Evolutionary conservation across 768 basidiomycete genomes (phyloP), one percentile per base, ranked within the genome.

Genomic region (Aureoboletus auriporus): DNA sequence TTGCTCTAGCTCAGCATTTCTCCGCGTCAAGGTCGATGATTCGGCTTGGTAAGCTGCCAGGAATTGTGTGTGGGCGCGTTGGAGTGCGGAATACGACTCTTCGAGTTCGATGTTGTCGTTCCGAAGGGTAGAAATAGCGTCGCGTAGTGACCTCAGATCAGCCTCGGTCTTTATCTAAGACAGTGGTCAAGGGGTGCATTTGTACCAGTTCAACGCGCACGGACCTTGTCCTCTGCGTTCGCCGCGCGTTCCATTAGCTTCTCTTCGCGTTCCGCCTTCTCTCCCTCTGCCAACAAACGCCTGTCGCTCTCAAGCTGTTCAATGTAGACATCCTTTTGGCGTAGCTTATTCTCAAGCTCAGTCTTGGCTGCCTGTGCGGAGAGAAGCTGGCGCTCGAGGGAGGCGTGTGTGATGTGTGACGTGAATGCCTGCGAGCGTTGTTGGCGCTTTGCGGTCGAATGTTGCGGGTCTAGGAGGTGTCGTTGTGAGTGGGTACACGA

Each of bases 301-400:
- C 87, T 69, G 59, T 91, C 89, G 14, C 77, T 70, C 57, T 89
- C 85, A 9, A 92, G 71, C 38, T 80, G 69, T 37, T 86, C 85
- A 26, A 90, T 75, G 20, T 69, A 62, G 1, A 73, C 54, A 3
- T 87, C 83, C 59, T 77, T 80, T 64, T 89, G 83, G 29, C 82
- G 72, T 4, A 89, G 68, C 61, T 82, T 83, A 11, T 76, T 74
- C 62, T 89, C 86, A 33, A 88, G 68, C 33, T 88, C 84, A 17
- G 77, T 65, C 53, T 81, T 82, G 6, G 78, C 70, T 0, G 82
- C 76, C 51, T 87, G 81, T 0, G 79, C 74, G 3, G 82, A 70
- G 8, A 80, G 67, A 1, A 90, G 74, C 53, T 83, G 80, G n/a
- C 88, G 70, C 57, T 89, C 86, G 14, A 89, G 71, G 1, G 77